Evolutionary conservation across 2,329 filamentous ascomycete genomes (phyloP).

Genomic region (Claviceps sp.): DNA sequence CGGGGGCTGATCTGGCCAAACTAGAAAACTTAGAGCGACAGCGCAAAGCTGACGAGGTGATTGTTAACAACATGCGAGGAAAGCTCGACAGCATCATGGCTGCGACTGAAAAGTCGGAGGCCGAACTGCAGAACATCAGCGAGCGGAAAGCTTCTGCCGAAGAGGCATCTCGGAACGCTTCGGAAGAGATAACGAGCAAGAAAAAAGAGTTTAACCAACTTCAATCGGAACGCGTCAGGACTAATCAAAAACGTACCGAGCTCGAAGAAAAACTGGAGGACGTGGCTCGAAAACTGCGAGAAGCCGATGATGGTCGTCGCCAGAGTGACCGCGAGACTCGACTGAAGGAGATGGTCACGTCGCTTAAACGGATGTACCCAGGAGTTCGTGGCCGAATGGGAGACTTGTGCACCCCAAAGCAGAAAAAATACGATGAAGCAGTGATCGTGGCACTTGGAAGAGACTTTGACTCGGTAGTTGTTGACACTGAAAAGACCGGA

Average conservation of each 20-base stretch:
- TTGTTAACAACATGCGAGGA: slow-evolving; percentile 75
- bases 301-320: slow-evolving; percentile 72
- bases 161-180: slow-evolving; percentile 50
- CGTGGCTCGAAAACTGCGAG: slow-evolving; percentile 64
- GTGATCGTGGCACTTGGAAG: slow-evolving; percentile 84
- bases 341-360: slow-evolving; percentile 70
- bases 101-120: slow-evolving; percentile 58
- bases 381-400: slow-evolving; percentile 84
- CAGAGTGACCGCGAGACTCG: slow-evolving; percentile 72
- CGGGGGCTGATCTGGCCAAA: slow-evolving; percentile 67
- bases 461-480: slow-evolving; percentile 87
- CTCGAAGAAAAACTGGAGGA: slow-evolving; percentile 85
- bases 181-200: slow-evolving; percentile 68
- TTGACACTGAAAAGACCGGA: slow-evolving; percentile 88
- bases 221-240: slow-evolving; percentile 69
- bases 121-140: slow-evolving; percentile 54
- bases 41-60: slow-evolving; percentile 81
- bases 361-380: slow-evolving; percentile 80
- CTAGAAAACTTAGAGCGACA: slow-evolving; percentile 80
- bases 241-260: slow-evolving; percentile 72
- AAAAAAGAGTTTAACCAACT: slow-evolving; percentile 83
- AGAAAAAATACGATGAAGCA: slow-evolving; percentile 91
- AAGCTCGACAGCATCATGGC: slow-evolving; percentile 71
- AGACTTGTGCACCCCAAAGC: slow-evolving; percentile 87
- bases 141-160: slow-evolving; percentile 55